Base-by-base conservation (phyloP, 2,329 filamentous ascomycete genomes). In the Sphaerulina vaccinii region DNA sequence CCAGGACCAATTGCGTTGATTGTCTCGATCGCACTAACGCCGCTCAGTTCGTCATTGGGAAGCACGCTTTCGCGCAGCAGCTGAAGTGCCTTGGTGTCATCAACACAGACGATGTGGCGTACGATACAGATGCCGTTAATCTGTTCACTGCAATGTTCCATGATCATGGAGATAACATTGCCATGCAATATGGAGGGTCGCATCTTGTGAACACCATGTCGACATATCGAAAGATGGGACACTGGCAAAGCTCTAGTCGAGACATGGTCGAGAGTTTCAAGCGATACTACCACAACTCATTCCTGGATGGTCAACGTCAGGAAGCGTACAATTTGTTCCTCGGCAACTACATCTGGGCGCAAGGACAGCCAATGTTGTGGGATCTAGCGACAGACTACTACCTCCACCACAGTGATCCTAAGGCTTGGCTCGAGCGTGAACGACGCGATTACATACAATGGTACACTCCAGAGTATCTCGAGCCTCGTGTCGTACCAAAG, bases 241-340 rank as follows among this genome's bases (percentile, higher is more conserved):
- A 97, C 69, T 99, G 93, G 93, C 95, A 90, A 19, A 96, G 90
- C 63, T 90, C 96, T 69, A 96, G 92, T 2, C 82, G 93, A 60
- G 93, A 99, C 70, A 97, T 99, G 92, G 91, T 99, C 18, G 93
- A 99, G 73, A 96, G 90, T 69, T 96, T 99, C 76, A 99, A 97
- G 70, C 83, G 93, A 22, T 99, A 97, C 70, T 99, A 99, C 71
- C 96, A 97, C 73, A 99, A 99, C 67, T 95, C 92, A 0, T 99
- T 99, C 68, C 80, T 99, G 7, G 93, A 99, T 69, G 91, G 87
- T n/a, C 93, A 99, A 68, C 84, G 93, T 24, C 93, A 99, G 71
- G 93, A 99, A 71, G 93, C 93, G 0, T 97, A 97, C 71, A 99
- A 99, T 62, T 77, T 99, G 8, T 99, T 99, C 66, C 79, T 99